These are phyloP conservation scores for Cronartium quercuum DNA, from an alignment of 1,284 basidiomycete genomes.

Conservation along the genomic window DNA sequence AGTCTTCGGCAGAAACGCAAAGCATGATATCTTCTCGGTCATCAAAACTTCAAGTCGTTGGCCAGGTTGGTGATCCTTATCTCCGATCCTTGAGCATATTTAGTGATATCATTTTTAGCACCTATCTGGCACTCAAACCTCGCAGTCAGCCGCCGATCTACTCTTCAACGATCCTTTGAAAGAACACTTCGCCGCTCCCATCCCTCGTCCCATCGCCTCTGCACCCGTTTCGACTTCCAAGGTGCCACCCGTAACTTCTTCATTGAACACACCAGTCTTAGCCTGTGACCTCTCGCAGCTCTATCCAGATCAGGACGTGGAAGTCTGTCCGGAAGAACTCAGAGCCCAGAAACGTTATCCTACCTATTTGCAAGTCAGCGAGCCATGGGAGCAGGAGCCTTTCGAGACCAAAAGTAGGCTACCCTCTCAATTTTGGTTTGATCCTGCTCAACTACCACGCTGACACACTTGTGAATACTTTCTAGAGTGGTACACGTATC, in stretches of 20 bases:
- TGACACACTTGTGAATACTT: neutral
- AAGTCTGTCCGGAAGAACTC: slow-evolving; percentile 33
- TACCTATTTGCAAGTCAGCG: neutral
- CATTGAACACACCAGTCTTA: slow-evolving; percentile 8
- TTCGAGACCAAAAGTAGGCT: slow-evolving; percentile 24
- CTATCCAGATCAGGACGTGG: slow-evolving; percentile 12
- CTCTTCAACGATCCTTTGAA: slow-evolving; percentile 17
- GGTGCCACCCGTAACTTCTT: neutral
- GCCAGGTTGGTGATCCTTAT: neutral
- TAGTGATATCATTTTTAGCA: neutral
- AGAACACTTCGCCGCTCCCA: neutral
- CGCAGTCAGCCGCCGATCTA: neutral
- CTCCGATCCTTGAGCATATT: neutral
- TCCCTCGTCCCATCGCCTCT: neutral
- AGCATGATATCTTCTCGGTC: too few species aligned
- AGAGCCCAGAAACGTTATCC: slow-evolving; percentile 8
- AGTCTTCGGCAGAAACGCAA: too few species aligned
- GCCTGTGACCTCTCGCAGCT: slow-evolving; percentile 15
- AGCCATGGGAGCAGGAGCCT: slow-evolving; percentile 35
- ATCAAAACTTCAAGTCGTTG: too few species aligned
- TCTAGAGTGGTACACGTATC: slow-evolving; percentile 26
- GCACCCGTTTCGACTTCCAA: neutral
- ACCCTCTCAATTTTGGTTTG: neutral
- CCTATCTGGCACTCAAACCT: neutral
- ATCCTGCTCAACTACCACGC: neutral